These are phyloP conservation scores for Elymus sibiricus DNA, from an alignment of 176 grass and related monocot genomes.

Conservation along the genomic window DNA sequence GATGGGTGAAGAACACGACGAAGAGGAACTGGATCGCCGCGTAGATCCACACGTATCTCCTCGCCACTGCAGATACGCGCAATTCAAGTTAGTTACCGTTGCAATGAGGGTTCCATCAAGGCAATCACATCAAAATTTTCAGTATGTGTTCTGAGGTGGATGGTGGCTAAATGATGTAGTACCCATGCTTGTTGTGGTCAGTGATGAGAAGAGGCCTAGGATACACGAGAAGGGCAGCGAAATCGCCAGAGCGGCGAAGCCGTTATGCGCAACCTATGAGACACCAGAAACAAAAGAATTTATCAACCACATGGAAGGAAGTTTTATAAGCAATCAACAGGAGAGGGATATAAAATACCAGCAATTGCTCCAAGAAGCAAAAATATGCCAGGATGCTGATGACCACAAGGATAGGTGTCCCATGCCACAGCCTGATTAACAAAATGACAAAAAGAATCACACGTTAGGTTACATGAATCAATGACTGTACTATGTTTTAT, in stretches of 20 bases:
- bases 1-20: conserved; percentile 76
- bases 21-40: conserved; percentile 64
- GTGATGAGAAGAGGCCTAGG: conserved; percentile 72
- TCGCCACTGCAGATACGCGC: conserved; percentile 41
- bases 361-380: conserved; percentile 88
- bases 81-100: not conserved
- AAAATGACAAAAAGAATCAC: conserved; percentile 6
- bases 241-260: conserved; percentile 76
- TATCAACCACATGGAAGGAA: not conserved
- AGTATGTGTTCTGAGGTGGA: not conserved
- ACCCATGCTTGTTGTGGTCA: conserved; percentile 87
- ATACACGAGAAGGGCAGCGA: conserved; percentile 87
- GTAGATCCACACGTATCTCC: conserved; percentile 76
- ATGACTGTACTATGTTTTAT: not conserved
- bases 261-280: conserved; percentile 45
- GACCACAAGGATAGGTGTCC: conserved; percentile 72
- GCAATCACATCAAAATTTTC: not conserved
- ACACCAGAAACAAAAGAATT: not conserved
- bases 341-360: conserved; percentile 35
- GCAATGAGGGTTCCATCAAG: not conserved
- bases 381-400: conserved; percentile 88
- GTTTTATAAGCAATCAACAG: not conserved
- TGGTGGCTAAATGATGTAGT: not conserved
- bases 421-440: conserved; percentile 60
- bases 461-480: not conserved